Evolutionary conservation across 352 stramenopile genomes (phyloP).

Genomic region (Phytophthora multivora): DNA sequence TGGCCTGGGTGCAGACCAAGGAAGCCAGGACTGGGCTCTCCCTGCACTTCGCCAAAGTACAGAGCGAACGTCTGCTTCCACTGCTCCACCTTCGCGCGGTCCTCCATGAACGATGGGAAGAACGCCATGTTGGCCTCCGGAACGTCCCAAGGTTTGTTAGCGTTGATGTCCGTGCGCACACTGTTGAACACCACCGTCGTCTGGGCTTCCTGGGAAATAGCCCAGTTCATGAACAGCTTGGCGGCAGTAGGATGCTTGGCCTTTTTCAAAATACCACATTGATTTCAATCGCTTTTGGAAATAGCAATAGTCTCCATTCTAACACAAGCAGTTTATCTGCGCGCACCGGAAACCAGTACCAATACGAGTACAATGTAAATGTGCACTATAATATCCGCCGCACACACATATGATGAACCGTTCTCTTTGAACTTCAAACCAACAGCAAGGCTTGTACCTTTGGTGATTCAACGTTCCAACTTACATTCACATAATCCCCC

Average conservation of each 20-base stretch:
- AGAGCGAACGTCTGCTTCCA: constrained; percentile 49
- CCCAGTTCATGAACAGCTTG: constrained; percentile 68
- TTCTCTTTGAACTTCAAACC: too few relatives aligned
- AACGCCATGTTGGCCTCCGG: constrained; percentile 30
- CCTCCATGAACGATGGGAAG: constrained; percentile 53
- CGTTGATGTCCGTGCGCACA: constrained; percentile 47
- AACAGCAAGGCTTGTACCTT: too few relatives aligned
- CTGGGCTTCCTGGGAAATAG: constrained; percentile 42
- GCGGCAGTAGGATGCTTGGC: constrained; percentile 48
- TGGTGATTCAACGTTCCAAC: too few relatives aligned
- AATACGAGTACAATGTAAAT: too few relatives aligned
- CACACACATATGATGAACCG: too few relatives aligned
- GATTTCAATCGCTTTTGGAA: too few relatives aligned
- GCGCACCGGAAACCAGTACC: too few relatives aligned
- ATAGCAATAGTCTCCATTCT: too few relatives aligned
- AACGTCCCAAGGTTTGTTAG: constrained; percentile 34
- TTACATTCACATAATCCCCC: too few relatives aligned
- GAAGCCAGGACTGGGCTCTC: constrained; percentile 19
- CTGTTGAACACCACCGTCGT: constrained; percentile 19
- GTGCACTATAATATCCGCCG: too few relatives aligned
- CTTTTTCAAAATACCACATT: constrained; percentile 26
- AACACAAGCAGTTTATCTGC: too few relatives aligned
- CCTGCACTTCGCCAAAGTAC: constrained; percentile 60
- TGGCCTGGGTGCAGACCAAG: too few relatives aligned
- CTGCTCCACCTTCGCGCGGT: constrained; percentile 48